Percentiles rank a stretch among this genome's conserved stretches.
These are phyloP conservation scores for Carpinus viminea DNA, from an alignment of 306 rosid genomes.

Conservation along the genomic window DNA sequence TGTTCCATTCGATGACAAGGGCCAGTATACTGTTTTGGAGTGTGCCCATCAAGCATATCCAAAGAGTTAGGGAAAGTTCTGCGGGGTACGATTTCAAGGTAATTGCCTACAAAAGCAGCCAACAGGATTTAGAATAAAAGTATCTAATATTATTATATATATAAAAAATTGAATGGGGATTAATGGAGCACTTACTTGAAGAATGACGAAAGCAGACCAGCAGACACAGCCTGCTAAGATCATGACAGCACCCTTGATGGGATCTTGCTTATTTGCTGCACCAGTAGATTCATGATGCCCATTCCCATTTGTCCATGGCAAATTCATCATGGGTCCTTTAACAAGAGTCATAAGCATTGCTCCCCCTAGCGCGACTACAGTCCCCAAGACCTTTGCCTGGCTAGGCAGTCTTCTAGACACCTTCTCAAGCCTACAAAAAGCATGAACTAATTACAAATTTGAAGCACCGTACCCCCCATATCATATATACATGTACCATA, in stretches of 20 bases:
- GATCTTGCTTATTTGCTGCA: slow-evolving; percentile 29
- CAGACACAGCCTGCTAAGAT: slow-evolving; percentile 39
- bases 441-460: background rate
- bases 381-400: slow-evolving; percentile 48
- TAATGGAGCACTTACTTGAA: slow-evolving; percentile 34
- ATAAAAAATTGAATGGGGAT: too few relatives aligned
- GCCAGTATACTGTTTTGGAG: slow-evolving; percentile 38
- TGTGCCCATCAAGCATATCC: slow-evolving; percentile 48
- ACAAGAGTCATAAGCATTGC: slow-evolving; percentile 52
- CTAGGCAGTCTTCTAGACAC: slow-evolving; percentile 36
- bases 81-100: slow-evolving; percentile 47
- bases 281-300: slow-evolving; percentile 21
- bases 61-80: slow-evolving; percentile 49
- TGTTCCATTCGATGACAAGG: slow-evolving; percentile 42
- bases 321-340: slow-evolving; percentile 37
- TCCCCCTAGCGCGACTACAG: slow-evolving; percentile 44
- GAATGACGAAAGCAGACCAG: slow-evolving; percentile 50
- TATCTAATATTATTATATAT: too few relatives aligned
- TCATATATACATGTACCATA: background rate
- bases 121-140: too few relatives aligned
- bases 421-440: slow-evolving; percentile 45
- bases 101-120: slow-evolving; percentile 39
- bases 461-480: background rate
- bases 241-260: slow-evolving; percentile 50
- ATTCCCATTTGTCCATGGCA: slow-evolving; percentile 38